Evolutionary conservation across 257 asterid genomes (phyloP), one percentile per base, ranked within the genome.

Genomic region (Salvia splendens): DNA sequence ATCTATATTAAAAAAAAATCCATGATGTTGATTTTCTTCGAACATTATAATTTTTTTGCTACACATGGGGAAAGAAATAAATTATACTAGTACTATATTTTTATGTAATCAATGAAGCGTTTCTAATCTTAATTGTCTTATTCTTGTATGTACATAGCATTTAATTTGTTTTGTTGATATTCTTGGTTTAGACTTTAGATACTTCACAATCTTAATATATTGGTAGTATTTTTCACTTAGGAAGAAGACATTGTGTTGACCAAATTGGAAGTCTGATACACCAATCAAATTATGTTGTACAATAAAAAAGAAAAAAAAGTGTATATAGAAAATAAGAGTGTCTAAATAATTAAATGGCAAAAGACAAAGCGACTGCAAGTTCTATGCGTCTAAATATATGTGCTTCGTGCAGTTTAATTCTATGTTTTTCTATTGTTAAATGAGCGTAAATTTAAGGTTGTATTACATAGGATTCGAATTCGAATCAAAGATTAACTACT

Each of bases 301-400:
- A 35, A 5, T 36, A 38, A 11, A 64, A 20, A 56, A 45, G 24
- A 9, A 10, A 49, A 45, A 57, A 14, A 17, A 42, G 3, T 16
- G 15, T 30, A n/a, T 55, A n/a, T 10, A 42, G 6, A 46, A 64
- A 47, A 48, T 2, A 38, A 51, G 17, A 14, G 30, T 24, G 49
- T 42, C 5, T 12, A 33, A 57, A 14, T 3, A n/a, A 41, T 48
- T 4, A 69, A 54, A 20, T 12, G 55, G 71, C 12, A 32, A 55
- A 54, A 40, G 79, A 69, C 80, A 70, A n/a, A 67, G 60, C 60
- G 36, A 12, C 59, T 10, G 32, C 8, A 49, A 75, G 65, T 64
- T 75, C 54, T 70, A 49, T 46, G 48, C 17, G 59, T 45, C 54
- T 52, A 61, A 33, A 57, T 65, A 62, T 57, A 49, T 55, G 36